phyloP scores from a whole-genome alignment of 306 rosid species.

The Heteromeles arbutifolia region DNA sequence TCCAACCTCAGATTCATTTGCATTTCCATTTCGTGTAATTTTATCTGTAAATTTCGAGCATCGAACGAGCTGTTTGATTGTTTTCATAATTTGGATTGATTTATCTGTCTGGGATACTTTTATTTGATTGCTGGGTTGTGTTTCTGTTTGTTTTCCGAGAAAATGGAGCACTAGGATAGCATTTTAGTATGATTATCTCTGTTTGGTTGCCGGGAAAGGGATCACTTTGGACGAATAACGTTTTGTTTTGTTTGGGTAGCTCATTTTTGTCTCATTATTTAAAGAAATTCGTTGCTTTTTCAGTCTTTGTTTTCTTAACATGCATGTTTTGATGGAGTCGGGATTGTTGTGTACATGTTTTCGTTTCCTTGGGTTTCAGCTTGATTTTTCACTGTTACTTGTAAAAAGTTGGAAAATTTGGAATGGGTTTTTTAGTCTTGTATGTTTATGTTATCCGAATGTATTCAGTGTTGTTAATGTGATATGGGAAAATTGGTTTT shows the following conservation, averaged over 20 bases:
- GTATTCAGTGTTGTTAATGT: not conserved
- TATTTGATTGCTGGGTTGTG: not conserved
- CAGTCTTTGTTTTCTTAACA: not conserved
- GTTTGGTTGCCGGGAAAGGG: not conserved
- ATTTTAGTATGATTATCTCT: not conserved
- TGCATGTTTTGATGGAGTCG: not conserved
- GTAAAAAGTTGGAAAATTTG: no score
- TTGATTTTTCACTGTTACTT: not conserved
- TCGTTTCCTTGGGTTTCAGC: not conserved
- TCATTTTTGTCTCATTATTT: not conserved
- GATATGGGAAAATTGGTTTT: not conserved
- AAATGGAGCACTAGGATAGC: not conserved
- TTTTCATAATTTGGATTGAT: not conserved
- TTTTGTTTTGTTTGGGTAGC: not conserved
- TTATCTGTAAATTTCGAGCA: not conserved
- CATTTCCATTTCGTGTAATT: not conserved
- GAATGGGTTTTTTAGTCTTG: not conserved
- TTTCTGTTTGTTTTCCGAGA: not conserved
- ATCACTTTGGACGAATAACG: no score
- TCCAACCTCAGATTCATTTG: not conserved
- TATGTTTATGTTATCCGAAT: not conserved
- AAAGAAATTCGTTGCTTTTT: not conserved
- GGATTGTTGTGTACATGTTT: not conserved
- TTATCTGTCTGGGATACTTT: not conserved
- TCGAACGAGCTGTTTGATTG: not conserved